phyloP scores from a whole-genome alignment of 2,329 filamentous ascomycete species.

The Raffaelea arxii region DNA sequence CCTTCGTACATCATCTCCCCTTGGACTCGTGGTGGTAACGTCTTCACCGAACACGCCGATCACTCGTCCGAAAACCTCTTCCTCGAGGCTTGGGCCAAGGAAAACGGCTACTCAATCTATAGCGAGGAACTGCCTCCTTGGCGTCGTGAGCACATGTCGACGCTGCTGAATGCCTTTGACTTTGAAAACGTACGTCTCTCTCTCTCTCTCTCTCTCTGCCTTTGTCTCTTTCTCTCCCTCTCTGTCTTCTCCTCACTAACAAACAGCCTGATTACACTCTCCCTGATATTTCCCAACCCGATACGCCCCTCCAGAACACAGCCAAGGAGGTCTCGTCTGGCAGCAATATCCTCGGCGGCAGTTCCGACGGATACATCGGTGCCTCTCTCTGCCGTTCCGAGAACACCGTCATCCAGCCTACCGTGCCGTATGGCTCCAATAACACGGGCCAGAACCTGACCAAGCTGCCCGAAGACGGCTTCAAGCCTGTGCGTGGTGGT shows the following conservation, averaged over 20 bases:
- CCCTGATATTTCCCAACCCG: conserved; percentile 23
- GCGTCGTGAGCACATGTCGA: conserved; percentile 20
- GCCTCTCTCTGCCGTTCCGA: neutral
- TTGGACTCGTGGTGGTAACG: conserved; percentile 36
- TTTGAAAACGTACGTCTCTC: conserved; percentile 26
- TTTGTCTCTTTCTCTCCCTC: too few species aligned
- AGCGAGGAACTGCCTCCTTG: conserved; percentile 19
- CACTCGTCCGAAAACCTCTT: conserved; percentile 40
- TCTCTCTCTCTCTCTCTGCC: too few species aligned
- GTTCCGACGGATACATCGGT: conserved; percentile 3
- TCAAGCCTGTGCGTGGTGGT: conserved; percentile 38
- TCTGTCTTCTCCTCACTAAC: conserved; percentile 20
- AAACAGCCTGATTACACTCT: conserved; percentile 30
- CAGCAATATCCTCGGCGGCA: neutral
- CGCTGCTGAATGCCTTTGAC: conserved; percentile 14
- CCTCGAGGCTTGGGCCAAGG: conserved; percentile 35
- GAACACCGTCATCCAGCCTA: conserved; percentile 25
- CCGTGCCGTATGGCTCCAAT: conserved; percentile 30
- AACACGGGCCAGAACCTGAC: conserved; percentile 24
- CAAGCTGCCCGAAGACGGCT: conserved; percentile 36
- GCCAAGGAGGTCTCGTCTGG: neutral
- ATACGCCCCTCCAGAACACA: neutral
- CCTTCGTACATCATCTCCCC: conserved; percentile 40
- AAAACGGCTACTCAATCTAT: conserved; percentile 31
- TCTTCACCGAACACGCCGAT: conserved; percentile 38